These are phyloP conservation scores for Chlorociboria aeruginascens DNA, from an alignment of 495 filamentous ascomycete species.

Conservation along the genomic window DNA sequence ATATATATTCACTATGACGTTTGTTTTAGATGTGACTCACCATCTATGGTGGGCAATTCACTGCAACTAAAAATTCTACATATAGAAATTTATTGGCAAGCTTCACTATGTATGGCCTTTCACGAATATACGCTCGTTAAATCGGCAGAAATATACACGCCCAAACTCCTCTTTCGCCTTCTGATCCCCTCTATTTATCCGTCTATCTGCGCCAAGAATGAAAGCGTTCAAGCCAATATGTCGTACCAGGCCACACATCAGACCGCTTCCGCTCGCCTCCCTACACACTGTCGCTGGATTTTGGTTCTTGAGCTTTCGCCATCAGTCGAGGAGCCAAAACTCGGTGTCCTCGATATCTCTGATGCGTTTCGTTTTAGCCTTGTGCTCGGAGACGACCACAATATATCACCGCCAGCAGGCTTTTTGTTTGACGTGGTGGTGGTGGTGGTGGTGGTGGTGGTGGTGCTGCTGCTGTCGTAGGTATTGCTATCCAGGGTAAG, in stretches of 20 bases:
- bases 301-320: conserved; percentile 10
- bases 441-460: neutral
- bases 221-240: conserved; percentile 3
- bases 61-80: too few species aligned
- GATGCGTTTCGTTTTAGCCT: conserved; percentile 30
- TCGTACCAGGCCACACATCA: conserved; percentile 1
- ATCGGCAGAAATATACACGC: neutral
- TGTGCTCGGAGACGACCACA: conserved; percentile 19
- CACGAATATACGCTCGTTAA: neutral
- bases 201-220: conserved; percentile 12
- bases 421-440: conserved; percentile 15
- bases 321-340: conserved; percentile 25
- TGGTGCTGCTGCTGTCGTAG: conserved; percentile 1
- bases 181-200: conserved; percentile 16
- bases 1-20: too few species aligned
- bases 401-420: conserved; percentile 36
- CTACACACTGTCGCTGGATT: conserved; percentile 8
- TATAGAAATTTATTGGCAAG: too few species aligned
- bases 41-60: too few species aligned
- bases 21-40: too few species aligned
- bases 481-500: neutral
- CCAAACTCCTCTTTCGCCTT: conserved; percentile 9
- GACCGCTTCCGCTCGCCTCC: conserved; percentile 13
- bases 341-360: conserved; percentile 35
- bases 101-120: neutral